Base-by-base conservation (phyloP, 2,329 filamentous ascomycete genomes). In the Cladosporium phlei region DNA sequence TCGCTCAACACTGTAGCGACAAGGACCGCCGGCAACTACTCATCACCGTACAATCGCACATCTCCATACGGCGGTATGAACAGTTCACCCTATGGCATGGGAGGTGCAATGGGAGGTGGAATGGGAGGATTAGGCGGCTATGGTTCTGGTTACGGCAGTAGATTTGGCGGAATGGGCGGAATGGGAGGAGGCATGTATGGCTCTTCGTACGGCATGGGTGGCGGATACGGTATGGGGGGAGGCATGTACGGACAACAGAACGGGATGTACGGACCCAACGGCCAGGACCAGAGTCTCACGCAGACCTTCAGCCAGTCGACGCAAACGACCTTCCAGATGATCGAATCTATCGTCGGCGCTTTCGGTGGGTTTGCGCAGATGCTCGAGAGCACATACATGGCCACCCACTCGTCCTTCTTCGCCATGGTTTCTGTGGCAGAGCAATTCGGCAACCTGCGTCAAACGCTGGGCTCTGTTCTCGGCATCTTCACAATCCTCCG, bases 341-440 rank as follows among this genome's bases (percentile, higher is more conserved):
- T 98, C 42, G 93, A 98, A 71, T 93, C 90, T 58, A 86, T 98
- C 48, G 93, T 98, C 11, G 88, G 88, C 19, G 90, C 93, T 2
- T 98, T 98, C 73, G 90, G 90, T 16, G 93, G 94, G 0, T 97
- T 98, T 64, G 88, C 94, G 10, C 93, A 98, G 73, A 98, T 98
- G 93, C 77, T 98, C 21, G 93, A 98, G 71, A 97, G 93, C 73
- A 97, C 93, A 9, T 98, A 96, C 61, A 98, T 98, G 94, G 93
- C 94, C 22, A 98, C 93, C 0, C 93, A 98, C 69, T 96, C 90
- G 5, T 95, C 88, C 45, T 98, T 98, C 69, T 98, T 97, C 62
- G 93, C 93, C 46, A 97, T 98, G 90, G 87, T 98, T 29, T 93
- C 91, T 7, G 94, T 98, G 29, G 93, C 93, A 39, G 94, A 98